Base-by-base conservation (phyloP, 2,329 filamentous ascomycete genomes). In the Rutstroemia sp. region DNA sequence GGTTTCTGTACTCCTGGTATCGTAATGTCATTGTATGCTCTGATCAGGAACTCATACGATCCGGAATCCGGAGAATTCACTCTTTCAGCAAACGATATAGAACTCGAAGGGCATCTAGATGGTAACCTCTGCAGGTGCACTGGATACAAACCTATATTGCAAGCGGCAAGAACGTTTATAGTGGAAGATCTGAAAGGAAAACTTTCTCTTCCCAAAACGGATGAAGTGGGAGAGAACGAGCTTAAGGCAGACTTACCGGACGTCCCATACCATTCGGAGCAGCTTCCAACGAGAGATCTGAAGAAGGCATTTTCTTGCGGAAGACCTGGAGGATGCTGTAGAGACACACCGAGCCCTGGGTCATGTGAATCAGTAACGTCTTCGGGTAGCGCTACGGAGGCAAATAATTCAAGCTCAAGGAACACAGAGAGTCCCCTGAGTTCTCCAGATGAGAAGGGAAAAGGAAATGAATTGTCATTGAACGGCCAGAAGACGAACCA, bases 51-150 rank as follows among this genome's bases (percentile, higher is more conserved):
- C 68, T 88, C 90, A 60, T 78, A 84, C 14, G 77, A 80, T 17
- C 91, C 92, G 34, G 30, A 57, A 12, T 60, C 63, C 8, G 62
- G 61, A 45, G 55, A 51, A 25, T 67, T 65, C 21, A 49, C 59
- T 14, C 52, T 67, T 0, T 85, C 83, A 3, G 83, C 90, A 65
- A 82, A 88, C 63, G 88, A 95, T 34, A 80, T 96, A 41, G 92
- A 97, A 72, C 58, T 64, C 10, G 64, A 92, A 95, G 74, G 92
- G 88, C 0, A 67, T 57, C 95, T 96, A 64, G 92, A 97, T 70
- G 94, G 94, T 0, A 99, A 99, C 63, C 75, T 97, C 30, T 99
- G 94, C 69, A 61, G 94, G 52, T 99, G 94, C 72, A 99, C 94
- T 0, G 94, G 94, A 4, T 99, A 99, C 68, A 78, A 92, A 54